These are phyloP conservation scores for Meira nashicola DNA, from an alignment of 1,284 basidiomycete genomes.

Conservation along the genomic window DNA sequence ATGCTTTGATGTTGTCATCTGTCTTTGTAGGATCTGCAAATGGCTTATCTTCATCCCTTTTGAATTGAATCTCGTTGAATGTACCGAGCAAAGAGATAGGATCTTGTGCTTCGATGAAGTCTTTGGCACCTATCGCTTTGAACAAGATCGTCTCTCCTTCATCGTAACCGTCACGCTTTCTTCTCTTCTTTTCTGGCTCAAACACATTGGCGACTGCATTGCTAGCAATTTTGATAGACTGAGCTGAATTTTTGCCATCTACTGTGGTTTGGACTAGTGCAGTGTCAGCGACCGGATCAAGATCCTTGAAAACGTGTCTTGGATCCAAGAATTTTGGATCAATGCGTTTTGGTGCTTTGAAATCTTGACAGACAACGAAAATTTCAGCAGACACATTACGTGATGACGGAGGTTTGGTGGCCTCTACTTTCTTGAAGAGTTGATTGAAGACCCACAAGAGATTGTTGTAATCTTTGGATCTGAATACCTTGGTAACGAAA, in stretches of 20 bases:
- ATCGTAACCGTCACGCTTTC: conserved; percentile 88
- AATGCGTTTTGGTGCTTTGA: conserved; percentile 87
- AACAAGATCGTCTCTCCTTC: conserved; percentile 91
- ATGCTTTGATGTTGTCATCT: conserved; percentile 72
- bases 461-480: conserved; percentile 97
- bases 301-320: conserved; percentile 94
- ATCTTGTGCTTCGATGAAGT: conserved; percentile 64
- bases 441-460: conserved; percentile 99
- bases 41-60: conserved; percentile 65
- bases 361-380: conserved; percentile 96
- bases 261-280: not conserved
- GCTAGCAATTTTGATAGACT: conserved; percentile 23
- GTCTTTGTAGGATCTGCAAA: conserved; percentile 59
- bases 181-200: conserved; percentile 91
- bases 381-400: conserved; percentile 99
- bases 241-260: conserved; percentile 14
- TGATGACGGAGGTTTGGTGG: conserved; percentile 96
- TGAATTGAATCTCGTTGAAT: conserved; percentile 77
- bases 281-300: conserved; percentile 52
- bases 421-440: conserved; percentile 92
- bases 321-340: conserved; percentile 98
- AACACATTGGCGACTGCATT: conserved; percentile 69
- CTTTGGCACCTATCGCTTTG: conserved; percentile 67
- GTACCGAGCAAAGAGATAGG: conserved; percentile 71
- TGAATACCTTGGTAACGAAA: conserved; percentile 98